phyloP scores from a whole-genome alignment of 768 basidiomycete species.

The Tephrocybe sp. region DNA sequence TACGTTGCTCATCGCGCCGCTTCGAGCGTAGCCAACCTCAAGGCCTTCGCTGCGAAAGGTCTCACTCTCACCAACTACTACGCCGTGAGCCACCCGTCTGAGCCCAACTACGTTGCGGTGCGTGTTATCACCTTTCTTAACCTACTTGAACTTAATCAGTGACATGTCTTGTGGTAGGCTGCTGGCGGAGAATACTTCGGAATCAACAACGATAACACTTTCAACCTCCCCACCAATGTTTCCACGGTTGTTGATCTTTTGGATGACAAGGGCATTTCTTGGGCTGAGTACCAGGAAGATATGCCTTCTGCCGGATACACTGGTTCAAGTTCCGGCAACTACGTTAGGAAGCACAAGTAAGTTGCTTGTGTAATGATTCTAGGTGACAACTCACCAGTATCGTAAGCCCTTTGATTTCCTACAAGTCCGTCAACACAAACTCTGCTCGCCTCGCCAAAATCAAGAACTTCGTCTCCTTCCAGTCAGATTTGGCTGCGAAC shows the following conservation, averaged over 20 bases:
- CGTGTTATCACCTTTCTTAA: conserved; percentile 8
- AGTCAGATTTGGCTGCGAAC: conserved; percentile 47
- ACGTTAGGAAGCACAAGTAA: conserved; percentile 32
- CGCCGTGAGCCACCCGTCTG: conserved; percentile 53
- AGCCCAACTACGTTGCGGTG: conserved; percentile 56
- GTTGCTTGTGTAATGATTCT: background rate
- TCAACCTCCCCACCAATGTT: conserved; percentile 43
- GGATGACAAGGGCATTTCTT: conserved; percentile 55
- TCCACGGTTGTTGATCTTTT: conserved; percentile 60
- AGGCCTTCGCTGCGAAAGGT: conserved; percentile 45
- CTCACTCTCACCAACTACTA: conserved; percentile 45
- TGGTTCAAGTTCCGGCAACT: conserved; percentile 32
- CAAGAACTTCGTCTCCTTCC: conserved; percentile 64
- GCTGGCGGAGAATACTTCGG: conserved; percentile 30
- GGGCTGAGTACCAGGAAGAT: conserved; percentile 62
- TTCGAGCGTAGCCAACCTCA: conserved; percentile 23
- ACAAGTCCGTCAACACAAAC: conserved; percentile 47
- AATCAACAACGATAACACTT: conserved; percentile 37
- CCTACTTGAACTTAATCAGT: conserved; percentile 12
- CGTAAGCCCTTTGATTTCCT: conserved; percentile 42
- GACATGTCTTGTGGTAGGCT: background rate
- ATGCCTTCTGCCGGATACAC: conserved; percentile 49
- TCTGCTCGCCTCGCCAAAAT: conserved; percentile 39
- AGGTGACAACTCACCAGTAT: background rate
- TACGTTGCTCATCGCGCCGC: no score